Base-by-base conservation (phyloP, 1,284 basidiomycete genomes). In the Puccinia novopanici region DNA sequence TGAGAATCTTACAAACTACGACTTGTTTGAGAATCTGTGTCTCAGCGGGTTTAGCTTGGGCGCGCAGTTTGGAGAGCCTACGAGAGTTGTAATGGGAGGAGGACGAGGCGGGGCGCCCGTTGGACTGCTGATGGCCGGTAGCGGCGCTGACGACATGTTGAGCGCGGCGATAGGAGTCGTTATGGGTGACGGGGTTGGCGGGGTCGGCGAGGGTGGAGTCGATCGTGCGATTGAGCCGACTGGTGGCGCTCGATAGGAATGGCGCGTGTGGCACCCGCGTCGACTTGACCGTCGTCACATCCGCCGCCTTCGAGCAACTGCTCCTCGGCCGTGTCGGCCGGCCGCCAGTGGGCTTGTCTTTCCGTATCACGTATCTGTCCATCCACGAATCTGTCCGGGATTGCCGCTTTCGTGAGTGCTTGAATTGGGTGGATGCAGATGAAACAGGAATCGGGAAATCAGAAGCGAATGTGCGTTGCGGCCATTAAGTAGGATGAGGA, bases 91-190 rank as follows among this genome's bases (percentile, higher is more conserved):
- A 77, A 30, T 24, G 50, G 17, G 63, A 63, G 30, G 45, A 30
- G 27, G 75, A 37, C 15, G 63, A 67, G 42, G 54, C 34, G 40
- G n/a, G 15, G 13, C 63, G 45, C 22, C 65, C 65, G 27, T 77
- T 77, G 42, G 50, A 40, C 65, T 77, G 75, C 61, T 78, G 75
- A 70, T 78, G 75, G 30, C 75, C 75, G 15, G 63, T 78, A 30
- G 48, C 54, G 40, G 75, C 40, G 42, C 55, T 74, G 40, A 59
- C 55, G 40, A 74, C 72, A 52, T 74, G 72, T 57, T 74, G 72
- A 48, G 72, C 55, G 3, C 65, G 63, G 22, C 65, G 48, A 57
- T 77, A 70, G 22, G 59, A 63, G 27, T 67, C 61, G 45, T 68
- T 77, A 45, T 77, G 75, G n/a, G 63, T 68, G 30, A 77, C 67